Conservation (phyloP, 495 filamentous ascomycete genomes). For the Letharia lupina region DNA sequence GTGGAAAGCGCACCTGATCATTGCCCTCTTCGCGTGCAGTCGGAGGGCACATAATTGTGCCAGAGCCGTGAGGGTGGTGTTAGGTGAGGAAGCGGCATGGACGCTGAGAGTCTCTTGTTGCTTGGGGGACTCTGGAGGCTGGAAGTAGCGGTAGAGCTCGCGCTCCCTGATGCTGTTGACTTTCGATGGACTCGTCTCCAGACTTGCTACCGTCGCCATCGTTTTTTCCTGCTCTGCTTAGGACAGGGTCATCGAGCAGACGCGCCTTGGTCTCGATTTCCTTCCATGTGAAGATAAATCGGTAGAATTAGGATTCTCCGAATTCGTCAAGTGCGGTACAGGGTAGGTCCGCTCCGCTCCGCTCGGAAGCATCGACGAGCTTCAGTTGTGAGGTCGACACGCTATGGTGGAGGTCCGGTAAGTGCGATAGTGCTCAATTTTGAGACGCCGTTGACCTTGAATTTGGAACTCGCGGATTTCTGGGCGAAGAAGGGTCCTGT, state of each 20-base stretch:
- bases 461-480: too few species aligned
- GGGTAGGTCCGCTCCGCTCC: neutral
- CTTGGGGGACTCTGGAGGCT: conserved; percentile 26
- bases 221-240: neutral
- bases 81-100: conserved; percentile 21
- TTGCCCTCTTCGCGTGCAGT: conserved; percentile 40
- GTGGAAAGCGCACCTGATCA: conserved; percentile 33
- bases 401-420: neutral
- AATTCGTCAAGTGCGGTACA: neutral
- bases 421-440: neutral
- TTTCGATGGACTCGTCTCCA: conserved; percentile 10
- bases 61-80: conserved; percentile 38
- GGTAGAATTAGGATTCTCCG: neutral
- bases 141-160: conserved; percentile 43
- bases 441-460: too few species aligned
- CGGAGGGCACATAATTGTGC: conserved; percentile 44
- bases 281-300: neutral
- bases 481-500: neutral
- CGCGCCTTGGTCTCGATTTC: neutral
- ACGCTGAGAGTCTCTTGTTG: conserved; percentile 2
- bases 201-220: conserved; percentile 3
- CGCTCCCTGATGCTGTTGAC: conserved; percentile 28
- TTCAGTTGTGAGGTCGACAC: neutral
- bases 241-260: neutral
- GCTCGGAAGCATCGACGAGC: neutral